Base-by-base conservation (phyloP, 495 filamentous ascomycete genomes). In the Lophiotrema nucula region DNA sequence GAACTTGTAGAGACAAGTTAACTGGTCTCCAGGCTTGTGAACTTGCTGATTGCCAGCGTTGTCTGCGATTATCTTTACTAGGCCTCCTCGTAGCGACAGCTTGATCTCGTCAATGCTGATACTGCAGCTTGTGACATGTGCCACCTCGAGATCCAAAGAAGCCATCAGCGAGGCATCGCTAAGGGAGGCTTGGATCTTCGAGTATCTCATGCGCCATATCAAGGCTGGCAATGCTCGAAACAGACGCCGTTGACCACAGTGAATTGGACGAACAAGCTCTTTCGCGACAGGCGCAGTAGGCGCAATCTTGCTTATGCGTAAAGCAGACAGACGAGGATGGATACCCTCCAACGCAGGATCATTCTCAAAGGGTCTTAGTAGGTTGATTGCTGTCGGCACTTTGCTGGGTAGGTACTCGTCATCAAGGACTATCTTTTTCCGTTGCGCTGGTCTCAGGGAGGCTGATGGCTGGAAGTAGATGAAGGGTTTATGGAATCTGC, bases 121-220 rank as follows among this genome's bases (percentile, higher is more conserved):
- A 67, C 88, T 83, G 62, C 83, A 89, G 33, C 83, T 82, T 45
- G 89, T 81, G 58, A 89, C 91, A 19, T 90, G 85, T 0, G 89
- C 92, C 50, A 95, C 86, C 70, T 97, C 92, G 47, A 96, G 76
- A 70, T 96, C 91, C 16, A 97, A 77, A 46, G 88, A 87, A 19
- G 92, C 91, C 42, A 95, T 80, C 0, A 92, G 25, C 4, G 54
- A 54, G 18, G 41, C 44, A 16, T 61, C 60, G 22, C 59, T 63
- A 78, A 21, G 83, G 79, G 81, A 77, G 19, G 83, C 79, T 5
- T 79, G 79, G 6, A 82, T 80, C 56, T 84, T 88, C 23, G 89
- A 84, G 69, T 95, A 95, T 26, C 89, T 79, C 45, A 96, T 83
- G 24, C 89, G 83, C 22, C 89, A 87, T 69, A 90, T 89, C n/a